A percentile compares a stretch with the other conserved stretches of the same genome.
These are phyloP conservation scores for Sclerotinia sclerotiorum DNA, from an alignment of 2,329 filamentous ascomycete species.

Conservation along the genomic window DNA sequence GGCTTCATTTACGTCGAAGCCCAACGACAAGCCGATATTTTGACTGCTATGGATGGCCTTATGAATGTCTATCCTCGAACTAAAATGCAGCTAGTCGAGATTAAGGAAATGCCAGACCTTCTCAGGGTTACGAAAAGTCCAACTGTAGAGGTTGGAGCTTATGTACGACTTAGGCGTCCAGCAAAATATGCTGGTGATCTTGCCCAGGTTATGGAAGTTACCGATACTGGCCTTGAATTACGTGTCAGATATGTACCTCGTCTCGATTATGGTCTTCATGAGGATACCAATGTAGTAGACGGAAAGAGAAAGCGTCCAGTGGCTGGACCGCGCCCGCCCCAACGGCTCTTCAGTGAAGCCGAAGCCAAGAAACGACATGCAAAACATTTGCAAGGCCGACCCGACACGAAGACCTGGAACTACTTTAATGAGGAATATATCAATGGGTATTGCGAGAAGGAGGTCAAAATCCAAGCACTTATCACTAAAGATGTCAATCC, in stretches of 20 bases:
- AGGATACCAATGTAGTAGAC: slow-evolving; percentile 58
- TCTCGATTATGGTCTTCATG: slow-evolving; percentile 85
- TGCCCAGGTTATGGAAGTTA: slow-evolving; percentile 88
- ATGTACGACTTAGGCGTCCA: slow-evolving; percentile 81
- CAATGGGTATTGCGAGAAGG: slow-evolving; percentile 90
- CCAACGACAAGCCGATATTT: slow-evolving; percentile 79
- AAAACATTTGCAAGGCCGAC: slow-evolving; percentile 52
- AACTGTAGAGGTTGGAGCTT: slow-evolving; percentile 80
- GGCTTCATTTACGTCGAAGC: slow-evolving; percentile 97
- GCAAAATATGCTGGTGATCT: slow-evolving; percentile 85
- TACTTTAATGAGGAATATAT: slow-evolving; percentile 90
- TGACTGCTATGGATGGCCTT: slow-evolving; percentile 78
- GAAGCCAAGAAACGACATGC: slow-evolving; percentile 89
- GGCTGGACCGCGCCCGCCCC: slow-evolving; percentile 71
- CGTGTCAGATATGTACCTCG: slow-evolving; percentile 85
- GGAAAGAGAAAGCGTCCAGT: slow-evolving; percentile 75
- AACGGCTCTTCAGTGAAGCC: slow-evolving; percentile 86
- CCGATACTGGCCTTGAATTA: slow-evolving; percentile 87
- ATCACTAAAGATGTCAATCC: slow-evolving; percentile 90
- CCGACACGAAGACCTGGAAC: slow-evolving; percentile 65
- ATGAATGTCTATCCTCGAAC: slow-evolving; percentile 86
- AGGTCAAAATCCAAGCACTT: slow-evolving; percentile 85
- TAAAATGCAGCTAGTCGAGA: slow-evolving; percentile 84
- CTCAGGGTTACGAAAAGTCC: slow-evolving; percentile 85
- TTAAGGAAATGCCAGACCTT: slow-evolving; percentile 98